Conservation (phyloP, 2,329 filamentous ascomycete genomes). For the Talaromyces verruculosus region DNA sequence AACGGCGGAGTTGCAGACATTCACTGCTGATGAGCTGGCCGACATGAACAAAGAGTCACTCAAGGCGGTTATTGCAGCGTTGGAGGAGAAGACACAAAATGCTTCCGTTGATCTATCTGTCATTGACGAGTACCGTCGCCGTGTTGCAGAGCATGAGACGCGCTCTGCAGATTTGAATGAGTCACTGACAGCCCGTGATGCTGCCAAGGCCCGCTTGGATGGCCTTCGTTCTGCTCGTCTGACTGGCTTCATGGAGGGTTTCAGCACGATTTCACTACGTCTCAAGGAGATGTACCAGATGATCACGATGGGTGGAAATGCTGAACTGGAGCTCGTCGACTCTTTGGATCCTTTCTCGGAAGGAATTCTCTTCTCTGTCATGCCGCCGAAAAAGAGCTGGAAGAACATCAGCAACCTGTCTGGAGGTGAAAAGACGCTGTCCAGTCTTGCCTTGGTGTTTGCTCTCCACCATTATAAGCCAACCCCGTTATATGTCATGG, state of each 20-base stretch:
- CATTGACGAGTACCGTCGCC: conserved; percentile 80
- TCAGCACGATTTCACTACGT: conserved; percentile 86
- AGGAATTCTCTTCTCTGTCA: conserved; percentile 94
- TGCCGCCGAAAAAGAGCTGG: conserved; percentile 99
- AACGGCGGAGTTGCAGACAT: conserved; percentile 63
- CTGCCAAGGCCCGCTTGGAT: conserved; percentile 87
- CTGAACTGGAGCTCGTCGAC: conserved; percentile 94
- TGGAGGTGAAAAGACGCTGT: conserved; percentile 96
- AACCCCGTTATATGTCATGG: conserved; percentile 97
- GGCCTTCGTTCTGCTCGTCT: conserved; percentile 85
- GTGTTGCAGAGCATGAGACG: conserved; percentile 77
- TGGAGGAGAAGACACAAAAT: conserved; percentile 77
- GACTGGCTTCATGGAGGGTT: conserved; percentile 98
- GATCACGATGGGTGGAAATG: conserved; percentile 99
- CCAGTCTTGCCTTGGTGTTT: conserved; percentile 92
- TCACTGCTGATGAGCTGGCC: conserved; percentile 68
- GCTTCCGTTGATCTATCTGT: conserved; percentile 86
- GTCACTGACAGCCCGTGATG: conserved; percentile 75
- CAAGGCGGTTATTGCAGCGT: conserved; percentile 63
- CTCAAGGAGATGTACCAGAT: conserved; percentile 99
- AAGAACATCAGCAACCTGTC: conserved; percentile 97
- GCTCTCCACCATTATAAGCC: conserved; percentile 97
- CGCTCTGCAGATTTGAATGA: conserved; percentile 80
- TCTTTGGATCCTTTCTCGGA: conserved; percentile 95
- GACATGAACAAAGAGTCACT: conserved; percentile 63